Percentiles rank a stretch among this genome's conserved stretches.
phyloP scores from a whole-genome alignment of 768 basidiomycete genomes.

The Amanita subjunquillea region DNA sequence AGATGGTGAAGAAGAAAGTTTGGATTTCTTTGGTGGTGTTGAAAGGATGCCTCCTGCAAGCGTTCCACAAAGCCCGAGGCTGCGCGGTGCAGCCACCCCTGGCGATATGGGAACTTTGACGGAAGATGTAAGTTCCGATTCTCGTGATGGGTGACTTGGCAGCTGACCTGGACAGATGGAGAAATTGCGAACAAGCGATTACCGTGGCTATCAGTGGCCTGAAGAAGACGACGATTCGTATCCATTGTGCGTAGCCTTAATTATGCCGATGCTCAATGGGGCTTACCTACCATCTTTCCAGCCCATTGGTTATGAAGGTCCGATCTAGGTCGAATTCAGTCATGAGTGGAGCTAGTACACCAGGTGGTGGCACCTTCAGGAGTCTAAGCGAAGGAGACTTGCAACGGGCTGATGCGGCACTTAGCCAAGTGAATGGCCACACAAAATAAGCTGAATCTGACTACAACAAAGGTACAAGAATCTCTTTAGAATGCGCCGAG shows the following conservation, averaged over 20 bases:
- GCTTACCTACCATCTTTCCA: slow-evolving; percentile 17
- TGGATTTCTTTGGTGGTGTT: slow-evolving; percentile 46
- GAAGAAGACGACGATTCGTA: slow-evolving; percentile 89
- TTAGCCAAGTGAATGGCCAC: slow-evolving; percentile 42
- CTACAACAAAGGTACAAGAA: neutral
- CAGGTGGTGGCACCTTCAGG: slow-evolving; percentile 71
- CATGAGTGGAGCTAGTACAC: slow-evolving; percentile 63
- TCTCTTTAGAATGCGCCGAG: neutral
- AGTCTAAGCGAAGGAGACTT: slow-evolving; percentile 85
- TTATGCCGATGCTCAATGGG: slow-evolving; percentile 5
- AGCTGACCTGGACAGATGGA: slow-evolving; percentile 53
- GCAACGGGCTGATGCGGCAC: slow-evolving; percentile 77
- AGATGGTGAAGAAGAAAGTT: slow-evolving; percentile 33
- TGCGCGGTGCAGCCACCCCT: slow-evolving; percentile 82
- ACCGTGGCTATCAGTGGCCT: slow-evolving; percentile 47
- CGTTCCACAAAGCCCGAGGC: slow-evolving; percentile 81
- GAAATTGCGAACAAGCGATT: slow-evolving; percentile 76
- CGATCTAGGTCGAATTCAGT: slow-evolving; percentile 76
- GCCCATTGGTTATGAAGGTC: slow-evolving; percentile 86
- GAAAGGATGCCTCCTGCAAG: slow-evolving; percentile 63
- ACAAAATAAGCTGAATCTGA: neutral
- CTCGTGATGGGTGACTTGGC: neutral
- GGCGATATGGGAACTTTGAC: slow-evolving; percentile 89
- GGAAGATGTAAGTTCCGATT: slow-evolving; percentile 48
- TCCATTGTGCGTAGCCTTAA: slow-evolving; percentile 57